Evolutionary conservation across 2,329 filamentous ascomycete genomes (phyloP), one percentile per base, ranked within the genome.

Genomic region (Phyllosticta citriasiana): DNA sequence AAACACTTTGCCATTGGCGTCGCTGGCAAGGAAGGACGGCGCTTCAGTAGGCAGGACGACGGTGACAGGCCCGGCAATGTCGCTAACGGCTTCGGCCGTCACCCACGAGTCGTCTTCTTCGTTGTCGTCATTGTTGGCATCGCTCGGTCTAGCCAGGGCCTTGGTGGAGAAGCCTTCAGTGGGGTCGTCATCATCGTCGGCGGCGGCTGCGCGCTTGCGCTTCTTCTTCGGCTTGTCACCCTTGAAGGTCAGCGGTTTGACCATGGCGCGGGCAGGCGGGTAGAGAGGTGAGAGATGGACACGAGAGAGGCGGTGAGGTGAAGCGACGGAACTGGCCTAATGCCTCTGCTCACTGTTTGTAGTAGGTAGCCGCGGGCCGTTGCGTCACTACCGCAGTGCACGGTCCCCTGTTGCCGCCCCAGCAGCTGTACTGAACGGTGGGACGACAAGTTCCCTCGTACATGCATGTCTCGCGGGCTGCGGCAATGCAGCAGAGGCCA

Each of bases 181-280:
- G 24, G 16, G 60, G 33, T 73, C 71, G 27, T 75, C 72, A 12
- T 74, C 72, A 27, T 78, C 75, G 63, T 80, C 77, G 53, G 84
- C 79, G 53, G 77, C 77, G 58, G 80, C 78, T 55, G 82, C 76
- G 67, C 89, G 85, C 82, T 96, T 97, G 73, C 91, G 84, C 80
- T 97, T 97, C 76, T 94, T 96, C 40, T 84, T 78, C 78, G 94
- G 94, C 76, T 95, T 97, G 78, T 99, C 94, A 80, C 94, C 94
- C 78, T 99, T 99, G 82, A 99, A 99, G 56, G 85, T 81, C 62
- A 99, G 83, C 55, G 93, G 87, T 74, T 96, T 97, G 67, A 96
- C 87, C 89, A 94, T 94, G 64, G 65, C 76, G 60, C 7, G 55
- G 47, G 40, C 55, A 22, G 58, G 2, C 6, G n/a, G 16, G 40